Evolutionary conservation across 139 green algal genomes (phyloP).

Genomic region (Closterium sp.): DNA sequence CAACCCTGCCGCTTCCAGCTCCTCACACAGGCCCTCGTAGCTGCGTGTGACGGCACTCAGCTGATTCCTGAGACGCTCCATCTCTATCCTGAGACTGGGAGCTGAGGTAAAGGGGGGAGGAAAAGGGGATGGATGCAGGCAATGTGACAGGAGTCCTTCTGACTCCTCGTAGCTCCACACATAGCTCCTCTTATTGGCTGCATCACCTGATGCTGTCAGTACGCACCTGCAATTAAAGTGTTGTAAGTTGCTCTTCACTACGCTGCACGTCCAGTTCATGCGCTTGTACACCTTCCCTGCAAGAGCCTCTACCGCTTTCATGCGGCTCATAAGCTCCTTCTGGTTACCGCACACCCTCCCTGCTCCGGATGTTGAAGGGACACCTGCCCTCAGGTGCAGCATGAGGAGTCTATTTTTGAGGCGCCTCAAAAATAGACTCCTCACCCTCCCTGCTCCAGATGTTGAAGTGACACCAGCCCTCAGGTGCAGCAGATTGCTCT

Average conservation of each 20-base stretch:
- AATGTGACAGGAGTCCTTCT: background rate
- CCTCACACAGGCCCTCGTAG: background rate
- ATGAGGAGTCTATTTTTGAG: too few species aligned
- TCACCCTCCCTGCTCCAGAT: too few species aligned
- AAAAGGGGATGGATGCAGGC: background rate
- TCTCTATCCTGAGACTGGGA: background rate
- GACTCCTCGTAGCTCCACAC: background rate
- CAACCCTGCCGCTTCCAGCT: background rate
- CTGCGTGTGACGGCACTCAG: background rate
- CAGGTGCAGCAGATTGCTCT: background rate
- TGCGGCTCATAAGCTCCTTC: background rate
- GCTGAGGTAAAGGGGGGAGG: background rate
- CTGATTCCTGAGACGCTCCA: background rate
- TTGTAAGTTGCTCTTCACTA: background rate
- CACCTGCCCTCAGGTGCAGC: too few species aligned
- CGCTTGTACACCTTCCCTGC: constrained; percentile 2
- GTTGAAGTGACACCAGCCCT: too few species aligned
- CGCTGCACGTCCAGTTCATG: constrained; percentile 2
- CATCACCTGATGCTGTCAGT: too few species aligned
- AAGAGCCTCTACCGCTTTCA: background rate
- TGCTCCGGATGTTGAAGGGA: too few species aligned
- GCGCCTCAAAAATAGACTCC: too few species aligned
- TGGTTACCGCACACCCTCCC: background rate
- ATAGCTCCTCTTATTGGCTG: too few species aligned
- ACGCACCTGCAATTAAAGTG: too few species aligned